These are phyloP conservation scores for Phytophthora fragariae DNA, from an alignment of 352 stramenopile genomes.

Conservation along the genomic window DNA sequence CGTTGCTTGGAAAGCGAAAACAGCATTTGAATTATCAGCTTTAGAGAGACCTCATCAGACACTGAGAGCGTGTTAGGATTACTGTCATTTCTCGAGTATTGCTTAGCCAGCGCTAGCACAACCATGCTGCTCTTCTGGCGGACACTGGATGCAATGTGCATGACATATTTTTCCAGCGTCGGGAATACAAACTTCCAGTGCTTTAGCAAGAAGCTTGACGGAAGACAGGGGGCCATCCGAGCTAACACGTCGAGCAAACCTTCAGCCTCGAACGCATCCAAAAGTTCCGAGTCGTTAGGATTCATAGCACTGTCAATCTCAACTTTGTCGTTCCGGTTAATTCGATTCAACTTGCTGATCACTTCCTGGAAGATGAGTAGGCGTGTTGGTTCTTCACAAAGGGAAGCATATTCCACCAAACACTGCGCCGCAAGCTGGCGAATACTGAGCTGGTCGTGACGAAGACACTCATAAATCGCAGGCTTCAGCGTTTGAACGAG, in stretches of 20 bases:
- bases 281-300: slow-evolving; percentile 29
- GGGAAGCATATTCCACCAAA: slow-evolving; percentile 48
- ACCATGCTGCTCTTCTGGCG: slow-evolving; percentile 63
- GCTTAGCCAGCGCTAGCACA: slow-evolving; percentile 51
- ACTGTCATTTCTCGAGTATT: slow-evolving; percentile 21
- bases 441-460: slow-evolving; percentile 65
- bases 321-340: slow-evolving; percentile 33
- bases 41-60: slow-evolving; percentile 23
- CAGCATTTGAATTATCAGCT: slow-evolving; percentile 62
- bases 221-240: slow-evolving; percentile 50
- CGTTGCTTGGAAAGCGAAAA: slow-evolving; percentile 43
- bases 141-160: slow-evolving; percentile 77
- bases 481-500: slow-evolving; percentile 56
- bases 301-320: slow-evolving; percentile 5
- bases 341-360: slow-evolving; percentile 79
- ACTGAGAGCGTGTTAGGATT: not conserved
- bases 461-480: slow-evolving; percentile 60
- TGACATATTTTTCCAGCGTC: slow-evolving; percentile 74
- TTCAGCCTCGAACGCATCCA: slow-evolving; percentile 68
- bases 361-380: slow-evolving; percentile 75
- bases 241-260: slow-evolving; percentile 72
- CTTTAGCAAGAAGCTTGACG: slow-evolving; percentile 61
- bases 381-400: slow-evolving; percentile 64
- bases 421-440: slow-evolving; percentile 60
- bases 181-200: slow-evolving; percentile 80